These are phyloP conservation scores for Amanita rimosa DNA, from an alignment of 768 basidiomycete species.

Conservation along the genomic window DNA sequence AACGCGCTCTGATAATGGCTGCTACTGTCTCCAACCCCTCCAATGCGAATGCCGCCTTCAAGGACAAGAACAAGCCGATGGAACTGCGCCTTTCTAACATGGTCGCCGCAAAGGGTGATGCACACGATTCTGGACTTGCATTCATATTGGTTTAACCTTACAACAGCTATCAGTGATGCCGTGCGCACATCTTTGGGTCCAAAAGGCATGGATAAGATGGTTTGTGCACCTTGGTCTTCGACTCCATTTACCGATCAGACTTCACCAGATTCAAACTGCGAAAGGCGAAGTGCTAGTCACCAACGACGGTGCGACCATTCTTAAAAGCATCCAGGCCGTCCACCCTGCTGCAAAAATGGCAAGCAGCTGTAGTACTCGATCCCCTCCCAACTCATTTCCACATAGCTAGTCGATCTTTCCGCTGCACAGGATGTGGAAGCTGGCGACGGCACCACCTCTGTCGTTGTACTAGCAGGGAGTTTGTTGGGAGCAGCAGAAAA, in stretches of 20 bases:
- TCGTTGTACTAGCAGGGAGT: slow-evolving; percentile 93
- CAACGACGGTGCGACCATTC: slow-evolving; percentile 97
- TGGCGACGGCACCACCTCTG: slow-evolving; percentile 96
- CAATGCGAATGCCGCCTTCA: slow-evolving; percentile 69
- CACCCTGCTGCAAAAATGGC: slow-evolving; percentile 99
- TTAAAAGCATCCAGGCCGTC: slow-evolving; percentile 89
- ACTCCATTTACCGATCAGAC: slow-evolving; percentile 6
- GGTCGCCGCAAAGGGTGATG: slow-evolving; percentile 91
- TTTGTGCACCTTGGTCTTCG: slow-evolving; percentile 19
- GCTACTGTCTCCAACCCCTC: neutral
- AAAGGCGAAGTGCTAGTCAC: slow-evolving; percentile 97
- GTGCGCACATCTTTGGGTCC: slow-evolving; percentile 95
- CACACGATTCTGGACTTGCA: slow-evolving; percentile 4
- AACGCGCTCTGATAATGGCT: neutral
- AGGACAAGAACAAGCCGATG: slow-evolving; percentile 98
- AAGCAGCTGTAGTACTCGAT: slow-evolving; percentile 10
- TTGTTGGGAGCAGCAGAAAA: slow-evolving; percentile 93
- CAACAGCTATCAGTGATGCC: slow-evolving; percentile 88
- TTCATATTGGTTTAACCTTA: slow-evolving; percentile 9
- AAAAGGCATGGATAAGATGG: slow-evolving; percentile 99
- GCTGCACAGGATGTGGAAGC: slow-evolving; percentile 98
- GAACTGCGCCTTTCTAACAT: slow-evolving; percentile 95
- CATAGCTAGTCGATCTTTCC: slow-evolving; percentile 90
- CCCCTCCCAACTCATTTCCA: slow-evolving; percentile 7
- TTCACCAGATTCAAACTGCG: slow-evolving; percentile 78